Percentiles rank a stretch among this genome's conserved stretches.
Evolutionary conservation across 305 asterid genomes (phyloP).

Genomic region (Fraxinus baroniana): DNA sequence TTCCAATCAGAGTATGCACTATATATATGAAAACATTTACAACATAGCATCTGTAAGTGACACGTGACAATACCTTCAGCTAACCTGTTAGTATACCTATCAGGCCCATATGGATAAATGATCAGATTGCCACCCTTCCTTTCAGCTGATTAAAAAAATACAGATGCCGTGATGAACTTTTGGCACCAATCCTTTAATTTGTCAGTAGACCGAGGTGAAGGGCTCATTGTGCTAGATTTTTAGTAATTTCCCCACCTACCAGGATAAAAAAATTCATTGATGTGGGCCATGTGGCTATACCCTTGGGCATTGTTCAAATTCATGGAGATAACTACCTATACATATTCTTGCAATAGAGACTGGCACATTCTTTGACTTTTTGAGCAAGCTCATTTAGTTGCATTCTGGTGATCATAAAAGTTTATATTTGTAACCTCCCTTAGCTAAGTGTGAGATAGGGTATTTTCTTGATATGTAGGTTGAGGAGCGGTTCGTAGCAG

Average conservation of each 20-base stretch:
- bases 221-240: neutral
- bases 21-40: neutral
- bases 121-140: neutral
- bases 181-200: neutral
- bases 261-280: neutral
- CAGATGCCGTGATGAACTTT: neutral
- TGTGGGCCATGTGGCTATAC: neutral
- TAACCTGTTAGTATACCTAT: neutral
- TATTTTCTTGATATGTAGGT: slow-evolving; percentile 44
- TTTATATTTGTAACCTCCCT: neutral
- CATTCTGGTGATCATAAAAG: neutral
- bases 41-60: neutral
- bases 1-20: neutral
- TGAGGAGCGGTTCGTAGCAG: slow-evolving; percentile 74
- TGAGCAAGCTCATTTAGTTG: neutral
- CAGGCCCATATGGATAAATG: neutral
- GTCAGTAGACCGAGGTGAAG: neutral
- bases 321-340: neutral
- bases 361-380: neutral
- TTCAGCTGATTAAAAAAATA: neutral
- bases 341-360: neutral
- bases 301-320: neutral
- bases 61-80: neutral
- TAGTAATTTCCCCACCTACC: too few species aligned
- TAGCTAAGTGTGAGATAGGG: neutral